phyloP scores from a whole-genome alignment of 2,329 filamentous ascomycete genomes.

The Scedosporium minutisporum region DNA sequence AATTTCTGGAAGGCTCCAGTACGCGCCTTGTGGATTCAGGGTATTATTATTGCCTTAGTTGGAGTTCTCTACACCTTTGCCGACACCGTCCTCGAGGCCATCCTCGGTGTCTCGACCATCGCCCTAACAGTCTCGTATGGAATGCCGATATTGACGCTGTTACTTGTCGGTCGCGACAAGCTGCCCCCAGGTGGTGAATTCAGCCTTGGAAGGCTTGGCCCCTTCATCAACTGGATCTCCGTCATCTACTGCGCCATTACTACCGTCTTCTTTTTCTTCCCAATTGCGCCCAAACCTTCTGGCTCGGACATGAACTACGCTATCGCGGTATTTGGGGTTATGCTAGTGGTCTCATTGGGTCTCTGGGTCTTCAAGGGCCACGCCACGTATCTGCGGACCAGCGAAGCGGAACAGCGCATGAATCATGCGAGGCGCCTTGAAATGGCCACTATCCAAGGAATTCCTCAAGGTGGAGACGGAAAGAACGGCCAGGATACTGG shows the following conservation, averaged over 20 bases:
- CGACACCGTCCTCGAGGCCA: too few relatives aligned
- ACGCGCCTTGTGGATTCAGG: constrained; percentile 42
- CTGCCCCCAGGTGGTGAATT: constrained; percentile 36
- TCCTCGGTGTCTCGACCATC: too few relatives aligned
- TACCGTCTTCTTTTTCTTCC: constrained; percentile 47
- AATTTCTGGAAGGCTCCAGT: constrained; percentile 40
- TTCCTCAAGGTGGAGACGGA: too few relatives aligned
- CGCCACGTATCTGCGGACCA: constrained; percentile 16
- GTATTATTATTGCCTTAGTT: constrained; percentile 29
- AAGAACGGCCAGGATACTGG: too few relatives aligned
- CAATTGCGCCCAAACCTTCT: constrained; percentile 31
- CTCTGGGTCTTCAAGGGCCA: constrained; percentile 43
- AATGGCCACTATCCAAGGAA: too few relatives aligned
- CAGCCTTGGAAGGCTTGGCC: constrained; percentile 32
- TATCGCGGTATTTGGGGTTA: constrained; percentile 45
- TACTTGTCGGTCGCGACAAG: constrained; percentile 41
- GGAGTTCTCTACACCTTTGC: constrained; percentile 45
- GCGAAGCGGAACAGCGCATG: too few relatives aligned
- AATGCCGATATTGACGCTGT: constrained; percentile 37
- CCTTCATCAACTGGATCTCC: constrained; percentile 36
- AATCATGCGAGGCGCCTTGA: too few relatives aligned
- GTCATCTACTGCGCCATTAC: constrained; percentile 41
- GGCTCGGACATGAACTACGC: constrained; percentile 47
- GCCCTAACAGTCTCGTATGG: too few relatives aligned
- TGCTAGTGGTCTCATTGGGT: constrained; percentile 37